A percentile compares a stretch with the other conserved stretches of the same genome.
Evolutionary conservation across 2,329 filamentous ascomycete genomes (phyloP).

Genomic region (Pseudogymnoascus sp.): DNA sequence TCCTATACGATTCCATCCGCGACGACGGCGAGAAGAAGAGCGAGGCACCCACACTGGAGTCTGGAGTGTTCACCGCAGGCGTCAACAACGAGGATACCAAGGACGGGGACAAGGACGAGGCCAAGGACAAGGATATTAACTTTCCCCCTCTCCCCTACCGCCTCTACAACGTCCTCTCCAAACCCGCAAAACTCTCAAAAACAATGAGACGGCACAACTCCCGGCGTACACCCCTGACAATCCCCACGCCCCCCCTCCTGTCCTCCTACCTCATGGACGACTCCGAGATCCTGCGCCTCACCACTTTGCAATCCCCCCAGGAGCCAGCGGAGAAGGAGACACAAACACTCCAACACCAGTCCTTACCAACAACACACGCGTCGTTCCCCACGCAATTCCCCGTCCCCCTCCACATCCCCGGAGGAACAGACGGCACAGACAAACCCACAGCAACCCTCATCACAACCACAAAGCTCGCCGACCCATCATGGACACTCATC

Average conservation of each 20-base stretch:
- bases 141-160: background rate
- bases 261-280: background rate
- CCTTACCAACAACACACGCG: background rate
- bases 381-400: background rate
- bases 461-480: background rate
- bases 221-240: background rate
- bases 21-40: background rate
- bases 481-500: background rate
- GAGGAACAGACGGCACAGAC: background rate
- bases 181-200: background rate
- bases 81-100: background rate
- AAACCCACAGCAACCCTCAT: background rate
- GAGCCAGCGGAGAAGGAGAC: background rate
- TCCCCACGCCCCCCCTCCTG: background rate
- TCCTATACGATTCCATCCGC: slow-evolving; percentile 5
- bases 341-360: background rate
- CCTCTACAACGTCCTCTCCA: background rate
- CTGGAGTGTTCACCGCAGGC: background rate
- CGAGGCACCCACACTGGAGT: background rate
- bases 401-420: background rate
- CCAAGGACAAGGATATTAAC: background rate
- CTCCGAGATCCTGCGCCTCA: background rate
- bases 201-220: background rate
- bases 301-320: background rate
- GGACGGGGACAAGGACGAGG: background rate